Evolutionary conservation across 305 asterid genomes (phyloP).

Genomic region (Fraxinus nigra): DNA sequence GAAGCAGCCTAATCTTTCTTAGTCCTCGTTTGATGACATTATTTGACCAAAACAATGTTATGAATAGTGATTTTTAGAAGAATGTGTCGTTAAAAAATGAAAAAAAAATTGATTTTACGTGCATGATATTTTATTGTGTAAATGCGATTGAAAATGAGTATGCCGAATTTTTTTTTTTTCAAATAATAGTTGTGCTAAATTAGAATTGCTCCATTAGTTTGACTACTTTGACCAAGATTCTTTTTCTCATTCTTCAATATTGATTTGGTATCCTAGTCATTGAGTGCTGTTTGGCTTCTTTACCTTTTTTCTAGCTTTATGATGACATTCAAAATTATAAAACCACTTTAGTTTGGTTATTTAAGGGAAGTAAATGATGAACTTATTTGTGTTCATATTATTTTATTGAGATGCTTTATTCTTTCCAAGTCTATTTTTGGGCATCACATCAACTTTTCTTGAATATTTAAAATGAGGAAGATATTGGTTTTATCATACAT

Average conservation of each 20-base stretch:
- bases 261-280: constrained; percentile 47
- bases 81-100: no score
- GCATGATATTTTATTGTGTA: no score
- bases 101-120: no score
- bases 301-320: constrained; percentile 27
- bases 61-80: no score
- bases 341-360: constrained; percentile 34
- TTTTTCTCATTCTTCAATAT: constrained; percentile 43
- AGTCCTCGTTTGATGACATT: no score
- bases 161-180: no score
- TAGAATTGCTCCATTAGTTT: constrained; percentile 16
- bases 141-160: no score
- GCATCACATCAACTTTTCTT: constrained; percentile 27
- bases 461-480: constrained; percentile 28
- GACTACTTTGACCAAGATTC: constrained; percentile 53
- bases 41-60: no score
- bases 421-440: constrained; percentile 20
- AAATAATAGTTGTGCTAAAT: no score
- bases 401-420: constrained; percentile 25
- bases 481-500: constrained; percentile 19
- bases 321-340: constrained; percentile 25
- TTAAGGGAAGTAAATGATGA: constrained; percentile 54
- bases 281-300: constrained; percentile 39
- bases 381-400: constrained; percentile 36
- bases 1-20: neutral